These are phyloP conservation scores for Albatrellus ellisii DNA, from an alignment of 768 basidiomycete genomes.

Conservation along the genomic window DNA sequence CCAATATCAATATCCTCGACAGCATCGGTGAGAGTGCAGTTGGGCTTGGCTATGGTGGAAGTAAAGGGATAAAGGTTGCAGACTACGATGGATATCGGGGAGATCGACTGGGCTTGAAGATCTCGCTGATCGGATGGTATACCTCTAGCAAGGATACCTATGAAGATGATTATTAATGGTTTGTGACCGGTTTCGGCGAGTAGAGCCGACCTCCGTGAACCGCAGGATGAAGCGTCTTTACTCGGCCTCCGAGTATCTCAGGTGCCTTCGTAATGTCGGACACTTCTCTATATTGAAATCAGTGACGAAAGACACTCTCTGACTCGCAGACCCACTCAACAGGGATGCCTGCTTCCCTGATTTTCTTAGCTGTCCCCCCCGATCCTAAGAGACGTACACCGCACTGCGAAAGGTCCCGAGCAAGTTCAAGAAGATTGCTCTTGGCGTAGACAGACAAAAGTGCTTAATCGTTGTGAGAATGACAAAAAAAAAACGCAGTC, in stretches of 20 bases:
- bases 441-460: constrained; percentile 97
- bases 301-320: background rate
- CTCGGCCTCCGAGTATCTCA: constrained; percentile 96
- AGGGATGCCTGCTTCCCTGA: constrained; percentile 82
- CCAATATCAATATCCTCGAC: constrained; percentile 99
- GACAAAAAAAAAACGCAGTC: background rate
- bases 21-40: constrained; percentile 82
- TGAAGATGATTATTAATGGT: background rate
- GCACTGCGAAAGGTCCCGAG: constrained; percentile 64
- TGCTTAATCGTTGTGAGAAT: constrained; percentile 30
- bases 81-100: constrained; percentile 91
- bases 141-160: constrained; percentile 88
- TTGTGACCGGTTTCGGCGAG: background rate
- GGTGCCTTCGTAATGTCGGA: constrained; percentile 96
- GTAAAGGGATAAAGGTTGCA: constrained; percentile 99
- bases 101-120: constrained; percentile 70
- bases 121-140: constrained; percentile 87
- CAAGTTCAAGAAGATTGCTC: constrained; percentile 76
- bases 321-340: constrained; percentile 55
- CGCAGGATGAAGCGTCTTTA: constrained; percentile 96
- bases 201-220: constrained; percentile 78
- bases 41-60: constrained; percentile 76
- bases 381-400: constrained; percentile 88
- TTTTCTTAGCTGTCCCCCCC: constrained; percentile 96
- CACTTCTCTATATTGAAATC: constrained; percentile 70